Percentiles rank a stretch among this genome's conserved stretches.
Evolutionary conservation across 169 alveolate genomes (phyloP).

Genomic region (Eimeria praecox): DNA sequence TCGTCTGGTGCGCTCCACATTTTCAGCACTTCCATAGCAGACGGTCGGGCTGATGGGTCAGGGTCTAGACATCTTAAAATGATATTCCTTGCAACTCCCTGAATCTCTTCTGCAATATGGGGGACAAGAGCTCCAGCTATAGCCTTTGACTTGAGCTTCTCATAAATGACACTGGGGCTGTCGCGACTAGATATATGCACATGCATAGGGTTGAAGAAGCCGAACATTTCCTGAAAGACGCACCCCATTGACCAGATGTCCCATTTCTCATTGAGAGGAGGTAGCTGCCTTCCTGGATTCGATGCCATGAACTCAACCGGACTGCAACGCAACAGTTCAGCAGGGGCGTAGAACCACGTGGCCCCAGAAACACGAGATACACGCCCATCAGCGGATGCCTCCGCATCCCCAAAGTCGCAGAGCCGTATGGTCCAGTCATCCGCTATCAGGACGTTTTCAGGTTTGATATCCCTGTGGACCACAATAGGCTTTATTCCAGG

Average conservation of each 20-base stretch:
- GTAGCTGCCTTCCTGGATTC: constrained; percentile 5
- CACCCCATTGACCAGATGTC: constrained; percentile 92
- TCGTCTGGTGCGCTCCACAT: constrained; percentile 87
- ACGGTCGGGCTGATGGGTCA: constrained; percentile 89
- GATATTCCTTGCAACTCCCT: constrained; percentile 88
- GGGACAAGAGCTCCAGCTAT: constrained; percentile 79
- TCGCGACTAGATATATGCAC: constrained; percentile 67
- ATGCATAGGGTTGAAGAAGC: constrained; percentile 82
- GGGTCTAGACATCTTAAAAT: constrained; percentile 87
- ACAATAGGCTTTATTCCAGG: constrained; percentile 86
- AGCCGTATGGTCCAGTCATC: constrained; percentile 86
- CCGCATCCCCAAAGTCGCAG: constrained; percentile 92
- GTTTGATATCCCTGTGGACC: constrained; percentile 90
- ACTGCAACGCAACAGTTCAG: constrained; percentile 90
- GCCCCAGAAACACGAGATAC: constrained; percentile 93
- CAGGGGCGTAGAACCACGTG: constrained; percentile 96
- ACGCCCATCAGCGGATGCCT: constrained; percentile 90
- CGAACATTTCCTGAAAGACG: constrained; percentile 89
- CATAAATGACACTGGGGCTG: constrained; percentile 52
- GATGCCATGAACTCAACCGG: constrained; percentile 84
- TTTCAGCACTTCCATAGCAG: constrained; percentile 88
- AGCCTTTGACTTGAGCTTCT: constrained; percentile 81
- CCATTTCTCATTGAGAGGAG: constrained; percentile 87
- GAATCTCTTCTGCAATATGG: constrained; percentile 56
- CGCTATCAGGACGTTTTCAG: constrained; percentile 88